A percentile compares a stretch with the other conserved stretches of the same genome.
These are phyloP conservation scores for Citrullus colocynthis DNA, from an alignment of 306 rosid species.

Conservation along the genomic window DNA sequence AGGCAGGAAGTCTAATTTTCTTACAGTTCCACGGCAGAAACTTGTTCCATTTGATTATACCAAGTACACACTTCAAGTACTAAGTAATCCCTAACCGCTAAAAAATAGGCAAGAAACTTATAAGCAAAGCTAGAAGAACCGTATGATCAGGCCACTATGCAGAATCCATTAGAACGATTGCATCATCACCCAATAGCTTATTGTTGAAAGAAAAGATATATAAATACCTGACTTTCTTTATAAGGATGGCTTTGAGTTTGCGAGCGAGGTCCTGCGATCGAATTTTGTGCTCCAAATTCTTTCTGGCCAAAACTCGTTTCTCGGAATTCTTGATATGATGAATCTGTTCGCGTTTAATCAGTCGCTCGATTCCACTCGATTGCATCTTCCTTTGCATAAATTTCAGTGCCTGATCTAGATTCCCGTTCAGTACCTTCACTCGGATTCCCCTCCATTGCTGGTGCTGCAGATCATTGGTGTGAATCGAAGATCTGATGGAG, in stretches of 20 bases:
- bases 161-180: not conserved
- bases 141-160: too few relatives aligned
- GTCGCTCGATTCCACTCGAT: constrained; percentile 77
- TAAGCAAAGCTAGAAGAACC: not conserved
- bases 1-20: not conserved
- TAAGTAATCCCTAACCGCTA: not conserved
- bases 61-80: not conserved
- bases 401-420: constrained; percentile 47
- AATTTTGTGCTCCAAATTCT: constrained; percentile 45
- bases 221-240: constrained; percentile 77
- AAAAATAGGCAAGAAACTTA: not conserved
- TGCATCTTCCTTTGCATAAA: constrained; percentile 67
- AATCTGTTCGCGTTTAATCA: constrained; percentile 50
- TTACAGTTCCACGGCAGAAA: not conserved
- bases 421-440: constrained; percentile 51
- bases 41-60: not conserved
- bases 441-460: constrained; percentile 69
- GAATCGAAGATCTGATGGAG: constrained; percentile 25
- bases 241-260: constrained; percentile 62
- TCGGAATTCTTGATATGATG: constrained; percentile 83
- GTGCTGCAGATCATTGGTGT: constrained; percentile 21
- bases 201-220: not conserved
- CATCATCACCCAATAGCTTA: not conserved
- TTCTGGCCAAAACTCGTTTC: constrained; percentile 67
- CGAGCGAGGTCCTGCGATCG: constrained; percentile 60